A percentile compares a stretch with the other conserved stretches of the same genome.
Evolutionary conservation across 208 protist genomes (phyloP).

Genomic region (Trypanosoma boissoni): DNA sequence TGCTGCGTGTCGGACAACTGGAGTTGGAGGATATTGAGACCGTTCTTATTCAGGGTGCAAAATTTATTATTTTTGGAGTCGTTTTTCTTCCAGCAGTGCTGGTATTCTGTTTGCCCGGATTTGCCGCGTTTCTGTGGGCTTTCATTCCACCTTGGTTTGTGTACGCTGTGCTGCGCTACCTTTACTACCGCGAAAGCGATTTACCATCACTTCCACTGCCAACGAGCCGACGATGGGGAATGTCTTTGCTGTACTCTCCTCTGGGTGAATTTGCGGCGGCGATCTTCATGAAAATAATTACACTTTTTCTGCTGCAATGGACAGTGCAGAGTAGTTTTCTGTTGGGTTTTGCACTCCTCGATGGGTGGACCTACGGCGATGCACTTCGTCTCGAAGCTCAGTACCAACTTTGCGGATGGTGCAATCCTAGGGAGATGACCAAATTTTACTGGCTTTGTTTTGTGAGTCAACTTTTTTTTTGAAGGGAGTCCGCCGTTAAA

Average conservation of each 20-base stretch:
- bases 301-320: slow-evolving; percentile 44
- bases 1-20: slow-evolving; percentile 40
- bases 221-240: slow-evolving; percentile 1
- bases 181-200: slow-evolving; percentile 37
- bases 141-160: slow-evolving; percentile 31
- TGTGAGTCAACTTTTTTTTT: slow-evolving; percentile 29
- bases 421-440: slow-evolving; percentile 14
- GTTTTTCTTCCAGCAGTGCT: slow-evolving; percentile 42
- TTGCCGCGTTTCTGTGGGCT: slow-evolving; percentile 36
- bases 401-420: slow-evolving; percentile 13
- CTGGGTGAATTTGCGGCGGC: slow-evolving; percentile 40
- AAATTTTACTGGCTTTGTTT: slow-evolving; percentile 25
- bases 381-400: slow-evolving; percentile 10
- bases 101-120: slow-evolving; percentile 35
- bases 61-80: slow-evolving; percentile 52
- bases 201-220: slow-evolving; percentile 4
- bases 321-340: slow-evolving; percentile 51
- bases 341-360: slow-evolving; percentile 31
- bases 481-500: not conserved
- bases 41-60: slow-evolving; percentile 51
- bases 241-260: slow-evolving; percentile 16
- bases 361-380: slow-evolving; percentile 1
- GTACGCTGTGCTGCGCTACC: slow-evolving; percentile 28
- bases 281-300: slow-evolving; percentile 42
- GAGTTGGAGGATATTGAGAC: slow-evolving; percentile 54